Evolutionary conservation across 1,284 basidiomycete genomes (phyloP).

Genomic region (Puccinia horiana): DNA sequence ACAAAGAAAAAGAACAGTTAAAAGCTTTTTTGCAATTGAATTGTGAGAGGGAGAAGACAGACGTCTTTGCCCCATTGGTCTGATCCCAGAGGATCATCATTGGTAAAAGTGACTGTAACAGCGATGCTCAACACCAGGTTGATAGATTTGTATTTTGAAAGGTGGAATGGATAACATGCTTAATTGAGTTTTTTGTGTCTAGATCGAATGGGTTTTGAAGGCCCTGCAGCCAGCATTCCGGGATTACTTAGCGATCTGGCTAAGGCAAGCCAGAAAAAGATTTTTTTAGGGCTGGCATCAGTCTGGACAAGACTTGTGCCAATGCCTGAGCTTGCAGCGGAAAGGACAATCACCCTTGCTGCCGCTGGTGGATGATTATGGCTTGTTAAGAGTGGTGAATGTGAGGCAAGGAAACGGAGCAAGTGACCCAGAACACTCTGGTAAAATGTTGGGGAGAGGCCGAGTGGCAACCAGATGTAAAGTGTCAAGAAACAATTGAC

Average conservation of each 20-base stretch:
- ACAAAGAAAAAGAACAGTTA: background rate
- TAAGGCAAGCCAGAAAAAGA: slow-evolving; percentile 29
- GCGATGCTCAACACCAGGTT: slow-evolving; percentile 30
- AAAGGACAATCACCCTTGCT: slow-evolving; percentile 30
- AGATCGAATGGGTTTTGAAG: slow-evolving; percentile 37
- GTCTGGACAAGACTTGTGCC: slow-evolving; percentile 24
- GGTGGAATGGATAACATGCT: background rate
- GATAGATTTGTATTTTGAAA: slow-evolving; percentile 34
- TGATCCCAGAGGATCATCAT: slow-evolving; percentile 36
- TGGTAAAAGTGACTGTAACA: slow-evolving; percentile 43
- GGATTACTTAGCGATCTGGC: slow-evolving; percentile 37
- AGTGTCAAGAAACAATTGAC: slow-evolving; percentile 31
- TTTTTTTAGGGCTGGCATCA: slow-evolving; percentile 17
- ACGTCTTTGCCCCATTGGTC: slow-evolving; percentile 44
- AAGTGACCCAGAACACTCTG: slow-evolving; percentile 7
- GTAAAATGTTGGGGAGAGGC: background rate
- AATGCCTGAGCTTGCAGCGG: slow-evolving; percentile 44
- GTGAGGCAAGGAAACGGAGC: background rate
- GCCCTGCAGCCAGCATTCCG: slow-evolving; percentile 14
- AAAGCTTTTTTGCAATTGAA: background rate
- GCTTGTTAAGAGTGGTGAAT: background rate
- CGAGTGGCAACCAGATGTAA: slow-evolving; percentile 34
- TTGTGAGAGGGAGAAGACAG: background rate
- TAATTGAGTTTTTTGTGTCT: slow-evolving; percentile 31
- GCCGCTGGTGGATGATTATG: background rate